phyloP scores from a whole-genome alignment of 1,284 basidiomycete species.

The Heterobasidion parviporum region DNA sequence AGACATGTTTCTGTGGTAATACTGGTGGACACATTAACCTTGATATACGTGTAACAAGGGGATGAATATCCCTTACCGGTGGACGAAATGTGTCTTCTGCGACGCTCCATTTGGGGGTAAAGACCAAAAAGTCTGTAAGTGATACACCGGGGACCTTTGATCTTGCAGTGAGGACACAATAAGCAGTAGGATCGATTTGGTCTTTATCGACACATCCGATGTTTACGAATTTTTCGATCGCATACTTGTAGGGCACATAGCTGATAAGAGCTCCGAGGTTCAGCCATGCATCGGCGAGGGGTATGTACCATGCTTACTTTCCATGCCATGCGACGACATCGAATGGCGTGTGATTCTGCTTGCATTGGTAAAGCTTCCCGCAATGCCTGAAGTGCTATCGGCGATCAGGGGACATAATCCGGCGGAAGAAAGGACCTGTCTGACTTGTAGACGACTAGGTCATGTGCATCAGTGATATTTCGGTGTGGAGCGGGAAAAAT shows the following conservation, averaged over 20 bases:
- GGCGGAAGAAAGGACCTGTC: not conserved
- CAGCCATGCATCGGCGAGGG: not conserved
- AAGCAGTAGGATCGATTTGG: constrained; percentile 57
- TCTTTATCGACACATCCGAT: constrained; percentile 61
- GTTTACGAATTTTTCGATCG: constrained; percentile 55
- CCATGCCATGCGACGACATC: constrained; percentile 69
- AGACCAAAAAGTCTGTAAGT: constrained; percentile 57
- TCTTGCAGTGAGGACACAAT: constrained; percentile 56
- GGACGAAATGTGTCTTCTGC: constrained; percentile 38
- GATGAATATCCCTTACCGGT: constrained; percentile 20
- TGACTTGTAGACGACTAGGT: constrained; percentile 41
- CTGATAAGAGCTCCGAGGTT: constrained; percentile 21
- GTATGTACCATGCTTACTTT: constrained; percentile 33
- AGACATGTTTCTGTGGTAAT: not conserved
- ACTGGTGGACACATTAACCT: not conserved
- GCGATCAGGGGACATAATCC: not conserved
- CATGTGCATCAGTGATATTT: constrained; percentile 2
- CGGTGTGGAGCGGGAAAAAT: constrained; percentile 1
- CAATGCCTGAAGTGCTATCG: constrained; percentile 31
- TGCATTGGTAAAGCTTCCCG: constrained; percentile 47
- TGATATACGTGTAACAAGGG: not conserved
- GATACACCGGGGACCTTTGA: constrained; percentile 50
- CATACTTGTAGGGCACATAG: constrained; percentile 69
- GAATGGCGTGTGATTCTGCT: constrained; percentile 62
- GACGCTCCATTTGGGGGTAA: constrained; percentile 58